phyloP scores from a whole-genome alignment of 371 early-diverging fungal genomes.

The Dichotomocladium elegans region DNA sequence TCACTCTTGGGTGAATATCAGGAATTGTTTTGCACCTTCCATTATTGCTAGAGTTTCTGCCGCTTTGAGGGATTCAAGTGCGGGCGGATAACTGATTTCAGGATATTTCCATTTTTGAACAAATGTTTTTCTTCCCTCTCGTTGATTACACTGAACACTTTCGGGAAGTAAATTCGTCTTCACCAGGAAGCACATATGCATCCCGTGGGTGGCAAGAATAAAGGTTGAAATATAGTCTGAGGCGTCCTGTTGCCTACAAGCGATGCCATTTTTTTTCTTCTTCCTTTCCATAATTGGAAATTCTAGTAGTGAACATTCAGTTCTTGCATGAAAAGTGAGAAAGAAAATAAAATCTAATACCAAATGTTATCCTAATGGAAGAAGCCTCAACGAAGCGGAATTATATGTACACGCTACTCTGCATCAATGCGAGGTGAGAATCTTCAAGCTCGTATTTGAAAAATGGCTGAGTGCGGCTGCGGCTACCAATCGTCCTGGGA shows the following conservation, averaged over 20 bases:
- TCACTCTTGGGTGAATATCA: too few relatives aligned
- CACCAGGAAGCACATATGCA: too few relatives aligned
- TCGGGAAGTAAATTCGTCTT: too few relatives aligned
- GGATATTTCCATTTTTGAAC: constrained; percentile 5
- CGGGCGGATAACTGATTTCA: too few relatives aligned
- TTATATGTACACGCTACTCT: constrained; percentile 11
- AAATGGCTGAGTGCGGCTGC: constrained; percentile 9
- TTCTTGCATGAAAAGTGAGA: constrained; percentile 6
- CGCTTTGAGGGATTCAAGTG: neutral
- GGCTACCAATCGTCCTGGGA: constrained; percentile 7
- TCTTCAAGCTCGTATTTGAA: constrained; percentile 6
- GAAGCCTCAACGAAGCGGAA: constrained; percentile 4
- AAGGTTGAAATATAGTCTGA: too few relatives aligned
- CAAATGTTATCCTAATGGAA: constrained; percentile 8
- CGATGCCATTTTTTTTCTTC: neutral
- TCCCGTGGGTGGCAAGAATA: too few relatives aligned
- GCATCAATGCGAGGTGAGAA: constrained; percentile 6
- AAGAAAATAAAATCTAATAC: constrained; percentile 2
- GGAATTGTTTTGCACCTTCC: constrained; percentile 7
- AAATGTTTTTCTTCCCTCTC: constrained; percentile 11
- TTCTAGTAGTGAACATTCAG: constrained; percentile 9
- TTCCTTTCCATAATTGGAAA: constrained; percentile 4
- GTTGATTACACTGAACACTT: too few relatives aligned
- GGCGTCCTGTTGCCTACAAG: too few relatives aligned
- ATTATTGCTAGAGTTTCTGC: constrained; percentile 4